Base-by-base conservation (phyloP, 331 rosid species). In the Dryas integrifolia region DNA sequence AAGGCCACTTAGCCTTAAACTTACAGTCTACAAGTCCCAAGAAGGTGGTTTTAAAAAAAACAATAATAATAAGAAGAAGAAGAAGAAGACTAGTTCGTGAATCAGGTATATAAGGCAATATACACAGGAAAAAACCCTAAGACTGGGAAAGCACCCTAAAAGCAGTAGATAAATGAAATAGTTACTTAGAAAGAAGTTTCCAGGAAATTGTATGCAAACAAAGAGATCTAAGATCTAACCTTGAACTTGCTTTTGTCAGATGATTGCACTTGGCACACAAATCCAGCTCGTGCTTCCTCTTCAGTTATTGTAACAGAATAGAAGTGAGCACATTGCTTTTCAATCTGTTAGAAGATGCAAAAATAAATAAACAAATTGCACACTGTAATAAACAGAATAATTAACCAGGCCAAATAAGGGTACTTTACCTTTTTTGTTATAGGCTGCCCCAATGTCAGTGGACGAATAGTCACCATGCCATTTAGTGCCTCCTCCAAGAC, bases 251-350 rank as follows among this genome's bases (percentile, higher is more conserved):
- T 95, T 86, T 88, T 92, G 81, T 92, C 99, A 5, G 96, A 79
- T 51, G 99, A 88, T 14, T 87, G 92, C 21, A 95, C 99, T 84
- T 92, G 96, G 81, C 99, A 95, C 70, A 95, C 96, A 81, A 95
- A 84, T 73, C 99, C 99, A 84, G 91, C 91, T 39, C 63, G 88
- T 48, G 91, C 86, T 62, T 95, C 96, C 79, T 80, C 96, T 83
- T 92, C 99, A 65, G 87, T 79, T 72, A 95, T 81, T 73, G 86
- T 85, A 59, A 95, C 91, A 64, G 94, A 78, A 85, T 88, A 95
- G 80, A 95, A 92, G 85, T 95, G 99, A 72, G 98, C 97, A 83
- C 89, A 85, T 81, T 95, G 99, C 90, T 92, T 95, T 83, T 95
- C 99, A 82, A 95, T 97, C 99, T 95, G 82, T 67, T 69, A 79